These are phyloP conservation scores for Rhododendron vialii DNA, from an alignment of 148 eudicot species.

Conservation along the genomic window DNA sequence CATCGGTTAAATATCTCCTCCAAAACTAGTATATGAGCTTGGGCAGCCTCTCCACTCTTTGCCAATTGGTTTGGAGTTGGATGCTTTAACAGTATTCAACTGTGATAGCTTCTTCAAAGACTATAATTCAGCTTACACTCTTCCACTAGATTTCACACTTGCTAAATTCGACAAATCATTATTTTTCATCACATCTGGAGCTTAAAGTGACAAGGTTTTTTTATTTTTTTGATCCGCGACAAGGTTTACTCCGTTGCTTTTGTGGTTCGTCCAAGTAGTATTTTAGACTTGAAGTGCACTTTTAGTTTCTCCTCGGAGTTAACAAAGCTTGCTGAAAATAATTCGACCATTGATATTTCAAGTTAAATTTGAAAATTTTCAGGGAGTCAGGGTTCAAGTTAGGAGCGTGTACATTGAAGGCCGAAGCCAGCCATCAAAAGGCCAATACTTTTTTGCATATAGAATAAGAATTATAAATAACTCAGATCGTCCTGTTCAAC, in stretches of 20 bases:
- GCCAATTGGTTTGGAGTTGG: no score
- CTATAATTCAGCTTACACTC: neutral
- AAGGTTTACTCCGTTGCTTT: neutral
- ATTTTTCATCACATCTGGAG: neutral
- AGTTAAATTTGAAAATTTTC: conserved; percentile 3
- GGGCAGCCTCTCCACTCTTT: no score
- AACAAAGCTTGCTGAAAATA: neutral
- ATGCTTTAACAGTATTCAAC: no score
- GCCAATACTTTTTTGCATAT: conserved; percentile 81
- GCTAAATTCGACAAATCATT: neutral
- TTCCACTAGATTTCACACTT: neutral
- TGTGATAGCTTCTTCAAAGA: neutral
- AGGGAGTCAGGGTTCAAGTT: conserved; percentile 96
- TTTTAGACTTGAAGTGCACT: neutral
- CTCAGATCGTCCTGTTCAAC: conserved; percentile 89
- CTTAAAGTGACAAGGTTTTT: neutral
- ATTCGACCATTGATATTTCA: neutral
- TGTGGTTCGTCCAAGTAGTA: neutral
- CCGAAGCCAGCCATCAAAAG: conserved; percentile 84
- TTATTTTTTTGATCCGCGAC: neutral
- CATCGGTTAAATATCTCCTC: no score
- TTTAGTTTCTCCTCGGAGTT: neutral
- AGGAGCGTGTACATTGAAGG: conserved; percentile 92
- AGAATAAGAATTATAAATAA: conserved; percentile 94
- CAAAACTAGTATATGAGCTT: no score